phyloP scores from a whole-genome alignment of 1,284 basidiomycete species.

The Ustilago lituana region DNA sequence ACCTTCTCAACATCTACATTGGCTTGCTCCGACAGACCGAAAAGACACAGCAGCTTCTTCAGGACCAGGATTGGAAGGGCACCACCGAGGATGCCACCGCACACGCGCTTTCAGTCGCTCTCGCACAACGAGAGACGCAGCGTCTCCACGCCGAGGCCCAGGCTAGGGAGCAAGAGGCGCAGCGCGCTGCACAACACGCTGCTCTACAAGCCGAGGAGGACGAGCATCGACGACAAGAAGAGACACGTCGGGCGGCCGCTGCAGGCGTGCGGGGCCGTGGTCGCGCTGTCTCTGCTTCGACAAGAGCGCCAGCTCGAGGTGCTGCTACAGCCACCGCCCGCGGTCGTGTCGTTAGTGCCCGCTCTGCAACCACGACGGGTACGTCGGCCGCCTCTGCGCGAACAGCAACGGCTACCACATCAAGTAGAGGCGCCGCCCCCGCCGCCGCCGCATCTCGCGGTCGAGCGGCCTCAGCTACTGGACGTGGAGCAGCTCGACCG shows the following conservation, averaged over 20 bases:
- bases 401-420: neutral
- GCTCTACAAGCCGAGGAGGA: conserved; percentile 20
- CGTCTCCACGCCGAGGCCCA: conserved; percentile 37
- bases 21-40: conserved; percentile 57
- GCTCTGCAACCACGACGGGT: conserved; percentile 5
- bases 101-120: conserved; percentile 37
- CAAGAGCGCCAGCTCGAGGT: conserved; percentile 21
- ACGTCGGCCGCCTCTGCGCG: conserved; percentile 2
- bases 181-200: conserved; percentile 21
- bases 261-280: conserved; percentile 15
- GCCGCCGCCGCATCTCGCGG: conserved; percentile 11
- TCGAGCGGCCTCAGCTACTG: conserved; percentile 18
- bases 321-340: conserved; percentile 14
- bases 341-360: conserved; percentile 15
- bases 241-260: conserved; percentile 6
- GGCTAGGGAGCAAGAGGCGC: conserved; percentile 31
- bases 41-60: conserved; percentile 53
- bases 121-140: conserved; percentile 46
- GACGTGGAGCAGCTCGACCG: conserved; percentile 13
- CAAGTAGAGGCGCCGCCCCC: conserved; percentile 9
- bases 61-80: conserved; percentile 61
- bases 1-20: conserved; percentile 60
- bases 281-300: conserved; percentile 18
- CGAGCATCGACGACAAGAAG: conserved; percentile 17
- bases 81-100: conserved; percentile 51